Conservation (phyloP, 2,329 filamentous ascomycete species). For the Colletotrichum cuscutae region DNA sequence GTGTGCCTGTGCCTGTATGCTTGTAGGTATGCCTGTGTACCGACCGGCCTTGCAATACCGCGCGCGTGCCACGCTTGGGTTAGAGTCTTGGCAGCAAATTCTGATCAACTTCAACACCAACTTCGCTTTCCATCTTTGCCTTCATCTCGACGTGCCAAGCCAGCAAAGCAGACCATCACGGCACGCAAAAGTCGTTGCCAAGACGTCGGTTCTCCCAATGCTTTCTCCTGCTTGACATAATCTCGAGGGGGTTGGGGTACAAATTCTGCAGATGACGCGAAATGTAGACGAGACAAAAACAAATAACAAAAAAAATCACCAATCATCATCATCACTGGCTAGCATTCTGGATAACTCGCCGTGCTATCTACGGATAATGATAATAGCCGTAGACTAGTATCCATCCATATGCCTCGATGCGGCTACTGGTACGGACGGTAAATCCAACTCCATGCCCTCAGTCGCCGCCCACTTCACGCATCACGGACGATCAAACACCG, state of each 20-base stretch:
- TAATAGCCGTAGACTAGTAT: background rate
- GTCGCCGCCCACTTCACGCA: constrained; percentile 10
- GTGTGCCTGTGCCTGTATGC: too few relatives aligned
- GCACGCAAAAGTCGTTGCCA: background rate
- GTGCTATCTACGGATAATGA: background rate
- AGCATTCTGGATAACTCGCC: background rate
- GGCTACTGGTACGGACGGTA: background rate
- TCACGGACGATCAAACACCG: background rate
- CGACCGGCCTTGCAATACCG: background rate
- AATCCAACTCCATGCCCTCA: background rate
- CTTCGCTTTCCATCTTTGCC: background rate
- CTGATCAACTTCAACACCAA: background rate
- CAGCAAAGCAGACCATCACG: background rate
- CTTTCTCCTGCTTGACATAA: background rate
- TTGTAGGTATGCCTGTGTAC: background rate
- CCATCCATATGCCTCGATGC: background rate
- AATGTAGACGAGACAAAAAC: background rate
- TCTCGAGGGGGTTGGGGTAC: background rate
- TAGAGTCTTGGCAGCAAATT: background rate
- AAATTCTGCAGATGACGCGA: background rate
- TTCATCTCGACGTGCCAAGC: background rate
- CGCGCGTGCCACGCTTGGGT: background rate
- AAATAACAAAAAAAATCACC: background rate
- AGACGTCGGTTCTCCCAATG: background rate
- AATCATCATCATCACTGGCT: background rate